Conservation (phyloP, 2,329 filamentous ascomycete species). For the Clonostachys chloroleuca region DNA sequence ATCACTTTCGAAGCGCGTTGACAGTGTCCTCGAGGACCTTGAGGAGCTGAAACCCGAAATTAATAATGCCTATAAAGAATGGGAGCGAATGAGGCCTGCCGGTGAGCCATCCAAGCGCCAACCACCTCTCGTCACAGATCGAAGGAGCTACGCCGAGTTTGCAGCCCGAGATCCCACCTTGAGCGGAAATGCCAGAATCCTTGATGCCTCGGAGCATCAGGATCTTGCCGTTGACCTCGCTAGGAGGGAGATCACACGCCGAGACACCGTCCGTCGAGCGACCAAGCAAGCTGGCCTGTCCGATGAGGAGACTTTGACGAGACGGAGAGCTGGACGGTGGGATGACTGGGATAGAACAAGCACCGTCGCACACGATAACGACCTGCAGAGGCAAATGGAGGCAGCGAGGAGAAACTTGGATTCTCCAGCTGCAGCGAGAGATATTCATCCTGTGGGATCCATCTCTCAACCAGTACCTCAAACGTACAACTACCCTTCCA, state of each 20-base stretch:
- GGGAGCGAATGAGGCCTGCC: constrained; percentile 49
- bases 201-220: constrained; percentile 68
- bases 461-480: neutral
- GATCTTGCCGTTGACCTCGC: constrained; percentile 76
- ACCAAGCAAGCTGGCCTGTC: constrained; percentile 53
- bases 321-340: constrained; percentile 40
- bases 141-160: constrained; percentile 31
- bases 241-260: constrained; percentile 63
- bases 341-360: constrained; percentile 27
- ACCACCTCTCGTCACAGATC: constrained; percentile 11
- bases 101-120: constrained; percentile 7
- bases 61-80: constrained; percentile 64
- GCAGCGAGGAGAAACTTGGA: constrained; percentile 43
- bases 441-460: constrained; percentile 1
- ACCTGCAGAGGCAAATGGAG: constrained; percentile 48
- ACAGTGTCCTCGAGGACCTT: constrained; percentile 62
- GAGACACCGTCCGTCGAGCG: constrained; percentile 57
- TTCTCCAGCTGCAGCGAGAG: constrained; percentile 15
- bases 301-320: constrained; percentile 50
- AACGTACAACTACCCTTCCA: constrained; percentile 52
- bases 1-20: constrained; percentile 41
- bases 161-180: constrained; percentile 59
- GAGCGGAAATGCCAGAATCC: constrained; percentile 48
- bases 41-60: constrained; percentile 79
- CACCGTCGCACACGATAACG: constrained; percentile 21